Evolutionary conservation across 2,329 filamentous ascomycete species (phyloP).

Genomic region (Neonectria neomacrospora): DNA sequence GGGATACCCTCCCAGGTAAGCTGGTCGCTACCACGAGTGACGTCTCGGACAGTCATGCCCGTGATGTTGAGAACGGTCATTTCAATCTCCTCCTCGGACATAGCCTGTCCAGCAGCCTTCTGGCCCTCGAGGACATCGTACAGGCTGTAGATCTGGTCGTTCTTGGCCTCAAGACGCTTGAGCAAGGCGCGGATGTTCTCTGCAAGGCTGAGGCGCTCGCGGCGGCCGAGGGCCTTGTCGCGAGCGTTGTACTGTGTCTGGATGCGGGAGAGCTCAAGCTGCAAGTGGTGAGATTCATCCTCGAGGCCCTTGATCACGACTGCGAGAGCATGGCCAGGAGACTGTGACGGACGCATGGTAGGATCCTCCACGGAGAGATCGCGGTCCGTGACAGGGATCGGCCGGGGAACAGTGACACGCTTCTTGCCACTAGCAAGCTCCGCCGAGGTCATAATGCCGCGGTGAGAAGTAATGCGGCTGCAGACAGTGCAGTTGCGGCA

Average conservation of each 20-base stretch:
- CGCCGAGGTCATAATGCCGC: constrained; percentile 51
- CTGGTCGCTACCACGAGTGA: constrained; percentile 52
- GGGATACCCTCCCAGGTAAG: constrained; percentile 56
- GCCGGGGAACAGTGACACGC: constrained; percentile 70
- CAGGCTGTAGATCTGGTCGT: constrained; percentile 82
- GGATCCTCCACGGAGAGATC: constrained; percentile 61
- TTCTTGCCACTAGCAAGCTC: constrained; percentile 61
- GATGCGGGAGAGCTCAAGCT: constrained; percentile 72
- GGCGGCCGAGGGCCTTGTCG: constrained; percentile 73
- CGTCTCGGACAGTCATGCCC: constrained; percentile 57
- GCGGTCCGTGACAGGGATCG: constrained; percentile 73
- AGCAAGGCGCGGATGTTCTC: constrained; percentile 70
- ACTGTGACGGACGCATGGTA: constrained; percentile 73
- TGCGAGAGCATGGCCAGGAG: constrained; percentile 78
- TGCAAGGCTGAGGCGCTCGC: constrained; percentile 70
- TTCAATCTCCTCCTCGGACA: constrained; percentile 72
- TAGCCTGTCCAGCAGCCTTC: constrained; percentile 71
- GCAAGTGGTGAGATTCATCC: constrained; percentile 82
- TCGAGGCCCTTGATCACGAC: constrained; percentile 85
- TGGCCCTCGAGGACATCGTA: constrained; percentile 88
- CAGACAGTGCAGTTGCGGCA: constrained; percentile 69
- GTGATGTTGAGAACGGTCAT: constrained; percentile 70
- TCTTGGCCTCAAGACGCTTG: constrained; percentile 75
- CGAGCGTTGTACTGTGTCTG: constrained; percentile 72
- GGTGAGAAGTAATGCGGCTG: constrained; percentile 61